Evolutionary conservation across 2,329 filamentous ascomycete genomes (phyloP).

Genomic region (Aureobasidium melanogenum): DNA sequence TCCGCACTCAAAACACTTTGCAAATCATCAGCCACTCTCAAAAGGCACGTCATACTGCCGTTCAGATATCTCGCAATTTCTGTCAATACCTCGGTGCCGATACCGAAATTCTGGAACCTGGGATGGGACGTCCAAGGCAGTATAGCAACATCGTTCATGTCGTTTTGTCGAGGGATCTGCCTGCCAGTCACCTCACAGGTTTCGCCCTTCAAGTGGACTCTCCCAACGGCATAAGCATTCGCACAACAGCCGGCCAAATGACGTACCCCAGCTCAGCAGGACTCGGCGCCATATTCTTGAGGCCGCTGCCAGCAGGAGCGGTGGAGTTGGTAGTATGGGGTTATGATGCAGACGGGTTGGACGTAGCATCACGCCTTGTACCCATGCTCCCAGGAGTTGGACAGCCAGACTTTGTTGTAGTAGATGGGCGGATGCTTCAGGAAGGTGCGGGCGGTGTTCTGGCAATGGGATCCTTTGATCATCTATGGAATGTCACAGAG

Average conservation of each 20-base stretch:
- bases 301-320: constrained; percentile 37
- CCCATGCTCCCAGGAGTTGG: constrained; percentile 49
- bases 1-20: constrained; percentile 40
- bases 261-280: constrained; percentile 16
- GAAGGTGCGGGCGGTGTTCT: constrained; percentile 43
- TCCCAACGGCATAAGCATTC: not conserved
- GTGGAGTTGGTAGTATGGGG: constrained; percentile 52
- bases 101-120: constrained; percentile 29
- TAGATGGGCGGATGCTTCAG: constrained; percentile 39
- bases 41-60: constrained; percentile 30
- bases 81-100: constrained; percentile 51
- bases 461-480: constrained; percentile 49
- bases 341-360: constrained; percentile 36
- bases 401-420: constrained; percentile 49
- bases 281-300: constrained; percentile 44
- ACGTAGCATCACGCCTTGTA: constrained; percentile 43
- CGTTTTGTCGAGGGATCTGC: constrained; percentile 22
- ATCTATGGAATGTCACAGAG: constrained; percentile 42
- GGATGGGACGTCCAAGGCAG: constrained; percentile 14
- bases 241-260: not conserved
- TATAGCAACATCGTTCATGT: constrained; percentile 40
- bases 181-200: constrained; percentile 15
- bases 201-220: constrained; percentile 26
- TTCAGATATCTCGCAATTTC: constrained; percentile 49
- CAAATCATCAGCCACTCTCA: constrained; percentile 30